These are phyloP conservation scores for Erigeron canadensis DNA, from an alignment of 129 eudicot genomes.

Conservation along the genomic window DNA sequence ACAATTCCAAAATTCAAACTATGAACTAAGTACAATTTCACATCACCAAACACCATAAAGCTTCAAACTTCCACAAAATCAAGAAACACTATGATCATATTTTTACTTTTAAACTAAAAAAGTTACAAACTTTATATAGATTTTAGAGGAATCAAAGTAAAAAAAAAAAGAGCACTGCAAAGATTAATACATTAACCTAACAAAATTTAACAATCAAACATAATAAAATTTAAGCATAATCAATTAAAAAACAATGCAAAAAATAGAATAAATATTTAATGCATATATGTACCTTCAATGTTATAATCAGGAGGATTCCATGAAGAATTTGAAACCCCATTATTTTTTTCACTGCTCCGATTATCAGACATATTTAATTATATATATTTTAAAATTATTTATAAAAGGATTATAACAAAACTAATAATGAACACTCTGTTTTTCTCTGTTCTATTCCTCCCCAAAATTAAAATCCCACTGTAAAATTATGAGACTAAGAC, in stretches of 20 bases:
- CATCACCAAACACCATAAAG: not conserved
- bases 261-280: not conserved
- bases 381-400: no score
- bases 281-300: conserved; percentile 44
- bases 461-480: conserved; percentile 5
- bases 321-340: conserved; percentile 30
- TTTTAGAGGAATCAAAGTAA: not conserved
- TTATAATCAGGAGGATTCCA: conserved; percentile 36
- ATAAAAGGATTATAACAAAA: no score
- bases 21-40: conserved; percentile 2
- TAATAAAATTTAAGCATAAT: conserved; percentile 18
- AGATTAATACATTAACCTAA: not conserved
- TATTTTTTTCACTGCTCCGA: conserved; percentile 44
- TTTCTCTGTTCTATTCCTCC: conserved; percentile 2
- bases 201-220: not conserved
- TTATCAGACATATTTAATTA: conserved; percentile 46
- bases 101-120: not conserved
- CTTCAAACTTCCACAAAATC: not conserved
- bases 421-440: not conserved
- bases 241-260: not conserved
- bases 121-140: not conserved
- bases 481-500: not conserved
- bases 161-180: conserved; percentile 14
- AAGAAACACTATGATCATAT: conserved; percentile 2
- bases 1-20: conserved; percentile 12